Evolutionary conservation across 331 rosid species (phyloP), one percentile per base, ranked within the genome.

Genomic region (Phaseolus coccineus): DNA sequence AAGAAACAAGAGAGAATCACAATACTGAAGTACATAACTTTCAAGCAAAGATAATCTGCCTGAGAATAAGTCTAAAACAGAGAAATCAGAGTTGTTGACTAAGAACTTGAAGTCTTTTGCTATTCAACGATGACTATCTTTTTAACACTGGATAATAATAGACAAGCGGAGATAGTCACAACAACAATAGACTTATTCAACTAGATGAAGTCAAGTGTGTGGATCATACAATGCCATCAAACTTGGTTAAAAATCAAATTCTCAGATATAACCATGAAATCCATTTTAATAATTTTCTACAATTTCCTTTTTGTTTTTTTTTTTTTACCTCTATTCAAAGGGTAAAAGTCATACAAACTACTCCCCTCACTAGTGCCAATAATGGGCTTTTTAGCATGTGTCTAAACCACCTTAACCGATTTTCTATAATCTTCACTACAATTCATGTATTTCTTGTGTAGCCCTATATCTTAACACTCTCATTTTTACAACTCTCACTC

Each of bases 1-100:
- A 87, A 47, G 44, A 69, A 76, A 80, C 71, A 74, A 79, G 82
- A 48, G 73, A 61, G 73, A 56, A 48, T 81, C 37, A 71, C 58
- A 58, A 28, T 67, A 50, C 58, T 22, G 35, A 64, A 72, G 37
- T 57, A 57, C 55, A 74, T 66, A 68, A 30, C 39, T 66, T 73
- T 42, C 13, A 2, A 1, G 19, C 11, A 55, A 52, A 59, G 66
- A 66, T 40, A 40, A 73, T n/a, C 44, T 4, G 31, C 39, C 52
- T 14, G 71, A 53, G 24, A 57, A 33, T 35, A 44, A 37, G 22
- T 64, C n/a, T 22, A 47, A 31, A 68, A 25, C 6, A 69, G 50
- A 25, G 42, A 76, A 53, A 63, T 75, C 59, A 76, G 47, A 40
- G 44, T 48, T 35, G 62, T 58, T 35, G 65, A 64, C 51, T n/a